Percentiles rank a stretch among this genome's conserved stretches.
Evolutionary conservation across 768 basidiomycete species (phyloP).

Genomic region (Boletus sensibilis): DNA sequence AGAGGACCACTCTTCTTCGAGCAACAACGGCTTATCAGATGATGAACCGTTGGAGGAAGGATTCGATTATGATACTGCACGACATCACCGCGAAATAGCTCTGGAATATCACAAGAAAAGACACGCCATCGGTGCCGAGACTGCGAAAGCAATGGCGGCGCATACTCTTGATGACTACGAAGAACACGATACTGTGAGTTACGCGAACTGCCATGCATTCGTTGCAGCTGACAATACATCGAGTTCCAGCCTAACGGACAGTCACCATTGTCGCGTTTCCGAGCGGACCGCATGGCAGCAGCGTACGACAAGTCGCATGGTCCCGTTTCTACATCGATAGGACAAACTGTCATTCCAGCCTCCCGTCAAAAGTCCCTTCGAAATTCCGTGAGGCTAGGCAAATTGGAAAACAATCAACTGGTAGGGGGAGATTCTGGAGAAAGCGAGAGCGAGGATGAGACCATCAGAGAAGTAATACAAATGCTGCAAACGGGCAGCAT

Average conservation of each 20-base stretch:
- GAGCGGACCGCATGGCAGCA: slow-evolving; percentile 51
- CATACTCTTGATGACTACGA: slow-evolving; percentile 45
- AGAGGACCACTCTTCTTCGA: slow-evolving; percentile 18
- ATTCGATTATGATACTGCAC: slow-evolving; percentile 58
- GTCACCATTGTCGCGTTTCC: slow-evolving; percentile 63
- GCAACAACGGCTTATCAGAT: slow-evolving; percentile 29
- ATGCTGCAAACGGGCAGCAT: slow-evolving; percentile 51
- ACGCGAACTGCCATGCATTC: background rate
- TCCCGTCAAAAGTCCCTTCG: slow-evolving; percentile 49
- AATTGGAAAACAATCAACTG: slow-evolving; percentile 49
- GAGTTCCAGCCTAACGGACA: slow-evolving; percentile 41
- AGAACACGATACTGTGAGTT: slow-evolving; percentile 45
- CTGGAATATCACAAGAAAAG: slow-evolving; percentile 69
- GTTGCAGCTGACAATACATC: background rate
- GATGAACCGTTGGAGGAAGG: slow-evolving; percentile 49
- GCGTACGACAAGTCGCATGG: slow-evolving; percentile 45
- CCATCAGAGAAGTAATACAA: slow-evolving; percentile 49
- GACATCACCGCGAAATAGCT: slow-evolving; percentile 73
- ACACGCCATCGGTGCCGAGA: slow-evolving; percentile 51
- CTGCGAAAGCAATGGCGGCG: slow-evolving; percentile 49
- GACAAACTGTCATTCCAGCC: slow-evolving; percentile 42
- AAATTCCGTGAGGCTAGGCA: slow-evolving; percentile 55
- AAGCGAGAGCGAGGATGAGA: slow-evolving; percentile 54
- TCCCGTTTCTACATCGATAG: slow-evolving; percentile 39
- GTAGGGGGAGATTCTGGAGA: slow-evolving; percentile 51